Base-by-base conservation (phyloP, 2,329 filamentous ascomycete species). In the Alternaria consortialis region DNA sequence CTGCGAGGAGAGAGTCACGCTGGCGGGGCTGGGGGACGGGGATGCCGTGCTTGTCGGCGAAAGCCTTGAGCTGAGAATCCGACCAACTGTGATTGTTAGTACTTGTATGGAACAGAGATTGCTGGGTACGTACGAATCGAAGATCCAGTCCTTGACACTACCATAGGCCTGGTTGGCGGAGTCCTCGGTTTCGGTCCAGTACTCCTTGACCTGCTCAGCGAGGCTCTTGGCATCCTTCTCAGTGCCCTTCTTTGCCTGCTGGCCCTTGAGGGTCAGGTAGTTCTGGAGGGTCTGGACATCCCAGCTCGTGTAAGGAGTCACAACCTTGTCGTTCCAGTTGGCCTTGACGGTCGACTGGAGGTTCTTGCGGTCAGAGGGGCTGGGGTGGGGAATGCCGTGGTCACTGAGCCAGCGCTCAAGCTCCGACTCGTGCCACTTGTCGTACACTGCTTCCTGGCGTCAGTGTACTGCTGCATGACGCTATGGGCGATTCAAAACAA, bases 341-440 rank as follows among this genome's bases (percentile, higher is more conserved):
- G 89, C 86, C 81, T 93, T 90, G 66, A 98, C 91, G n/a, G 96
- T 83, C 64, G 89, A 89, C 81, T 97, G 91, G n/a, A 99, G 89
- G 69, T 97, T 93, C 81, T 95, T 97, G 75, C 95, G 93, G 80
- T 97, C 93, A 50, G 94, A 89, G 11, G 94, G 88, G 11, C 88
- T 90, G n/a, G 95, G 93, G 79, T 97, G 93, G 9, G 94, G 93
- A 59, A 99, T 85, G 78, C 94, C 88, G 82, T 98, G 87, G 77
- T 99, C 95, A 31, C 91, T 91, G 51, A 99, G 88, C 95, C 95
- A 99, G 74, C 94, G 88, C 83, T 99, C 94, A 31, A 99, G 88
- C 85, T 99, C 95, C 23, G 92, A 97, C 84, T 98, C 90, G 74
- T 98, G 94, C 95, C 95, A 99, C 80, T 95, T 97, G 83, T 98